These are phyloP conservation scores for Kwoniella europaea DNA, from an alignment of 768 basidiomycete species.

Conservation along the genomic window DNA sequence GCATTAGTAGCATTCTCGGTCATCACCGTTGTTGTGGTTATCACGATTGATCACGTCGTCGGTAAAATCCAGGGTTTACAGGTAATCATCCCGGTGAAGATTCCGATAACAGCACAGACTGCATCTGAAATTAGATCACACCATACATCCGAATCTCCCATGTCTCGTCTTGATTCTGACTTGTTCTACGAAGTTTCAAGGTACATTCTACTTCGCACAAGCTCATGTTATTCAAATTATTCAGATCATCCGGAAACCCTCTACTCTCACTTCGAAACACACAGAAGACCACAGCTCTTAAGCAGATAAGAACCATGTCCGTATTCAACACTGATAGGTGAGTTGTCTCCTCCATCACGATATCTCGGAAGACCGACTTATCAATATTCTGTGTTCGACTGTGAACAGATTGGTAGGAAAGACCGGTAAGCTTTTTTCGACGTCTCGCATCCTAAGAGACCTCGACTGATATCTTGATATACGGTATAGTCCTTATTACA, in stretches of 20 bases:
- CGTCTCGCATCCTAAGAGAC: not conserved
- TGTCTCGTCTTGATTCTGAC: no score
- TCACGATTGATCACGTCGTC: conserved; percentile 15
- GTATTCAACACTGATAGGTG: conserved; percentile 29
- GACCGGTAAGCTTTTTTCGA: conserved; percentile 20
- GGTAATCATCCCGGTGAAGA: not conserved
- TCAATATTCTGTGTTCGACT: not conserved
- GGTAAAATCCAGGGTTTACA: not conserved
- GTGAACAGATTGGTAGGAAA: conserved; percentile 22
- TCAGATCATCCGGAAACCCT: not conserved
- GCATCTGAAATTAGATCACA: not conserved
- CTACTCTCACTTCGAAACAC: not conserved
- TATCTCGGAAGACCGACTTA: not conserved
- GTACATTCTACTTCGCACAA: not conserved
- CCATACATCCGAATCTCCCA: not conserved
- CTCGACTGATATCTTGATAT: not conserved
- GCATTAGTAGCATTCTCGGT: no score
- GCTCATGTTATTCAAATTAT: conserved; percentile 6
- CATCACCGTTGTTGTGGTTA: conserved; percentile 1
- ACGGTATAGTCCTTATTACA: conserved; percentile 70
- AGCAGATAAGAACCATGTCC: conserved; percentile 28
- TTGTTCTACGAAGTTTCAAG: no score
- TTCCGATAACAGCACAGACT: not conserved
- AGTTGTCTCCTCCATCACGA: not conserved
- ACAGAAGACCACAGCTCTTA: not conserved